A percentile compares a stretch with the other conserved stretches of the same genome.
These are phyloP conservation scores for Sugiyamaella castrensis DNA, from an alignment of 1,139 yeast genomes.

Conservation along the genomic window DNA sequence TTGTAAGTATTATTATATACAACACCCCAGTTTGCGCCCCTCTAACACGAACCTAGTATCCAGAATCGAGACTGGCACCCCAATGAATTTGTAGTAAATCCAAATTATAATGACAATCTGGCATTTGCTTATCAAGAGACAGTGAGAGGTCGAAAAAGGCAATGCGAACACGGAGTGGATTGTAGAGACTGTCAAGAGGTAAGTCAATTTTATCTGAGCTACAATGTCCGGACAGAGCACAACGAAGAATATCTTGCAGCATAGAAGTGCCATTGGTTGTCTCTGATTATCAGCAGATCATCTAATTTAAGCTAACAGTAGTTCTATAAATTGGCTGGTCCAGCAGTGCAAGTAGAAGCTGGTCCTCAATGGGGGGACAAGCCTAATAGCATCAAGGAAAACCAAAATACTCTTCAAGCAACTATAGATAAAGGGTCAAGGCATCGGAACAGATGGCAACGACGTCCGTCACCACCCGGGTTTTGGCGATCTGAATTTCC, in stretches of 20 bases:
- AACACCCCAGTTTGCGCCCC: background rate
- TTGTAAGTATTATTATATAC: background rate
- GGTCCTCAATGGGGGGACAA: conserved; percentile 24
- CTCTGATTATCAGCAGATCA: too few species aligned
- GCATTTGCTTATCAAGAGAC: conserved; percentile 29
- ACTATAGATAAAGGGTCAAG: conserved; percentile 25
- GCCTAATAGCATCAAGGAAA: background rate
- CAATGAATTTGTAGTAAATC: conserved; percentile 30
- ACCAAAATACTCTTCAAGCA: conserved; percentile 2
- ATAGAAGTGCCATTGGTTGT: too few species aligned
- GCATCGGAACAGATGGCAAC: conserved; percentile 29
- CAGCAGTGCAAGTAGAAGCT: conserved; percentile 14
- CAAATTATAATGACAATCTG: conserved; percentile 24
- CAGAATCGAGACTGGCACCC: conserved; percentile 24
- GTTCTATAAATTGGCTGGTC: conserved; percentile 30
- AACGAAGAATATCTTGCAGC: background rate
- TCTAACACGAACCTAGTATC: conserved; percentile 10
- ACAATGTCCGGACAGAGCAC: background rate
- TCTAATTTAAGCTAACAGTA: conserved; percentile 1
- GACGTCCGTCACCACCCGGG: conserved; percentile 34
- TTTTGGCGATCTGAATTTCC: conserved; percentile 37
- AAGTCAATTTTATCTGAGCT: background rate
- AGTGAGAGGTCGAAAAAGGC: conserved; percentile 25
- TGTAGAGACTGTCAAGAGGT: conserved; percentile 29
- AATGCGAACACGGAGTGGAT: conserved; percentile 31